Evolutionary conservation across 1,139 yeast species (phyloP).

Genomic region (Candida buenavistaensis): DNA sequence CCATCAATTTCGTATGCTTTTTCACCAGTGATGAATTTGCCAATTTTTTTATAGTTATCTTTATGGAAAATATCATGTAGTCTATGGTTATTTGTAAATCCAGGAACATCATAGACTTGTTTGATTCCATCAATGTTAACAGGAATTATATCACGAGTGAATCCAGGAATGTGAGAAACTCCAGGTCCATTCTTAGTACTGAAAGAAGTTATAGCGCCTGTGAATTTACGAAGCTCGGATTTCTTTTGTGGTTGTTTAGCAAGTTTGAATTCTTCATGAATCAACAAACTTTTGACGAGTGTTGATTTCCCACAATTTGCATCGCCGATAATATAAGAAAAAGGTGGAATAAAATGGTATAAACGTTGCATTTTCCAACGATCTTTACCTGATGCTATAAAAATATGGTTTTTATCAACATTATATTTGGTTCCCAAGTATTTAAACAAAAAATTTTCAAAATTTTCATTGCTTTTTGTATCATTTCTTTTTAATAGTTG

Average conservation of each 20-base stretch:
- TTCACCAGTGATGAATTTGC: conserved; percentile 38
- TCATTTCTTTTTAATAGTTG: too few species aligned
- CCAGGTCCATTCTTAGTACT: conserved; percentile 42
- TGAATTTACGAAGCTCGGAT: conserved; percentile 10
- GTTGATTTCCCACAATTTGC: conserved; percentile 80
- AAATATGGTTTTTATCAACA: conserved; percentile 46
- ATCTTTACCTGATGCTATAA: conserved; percentile 48
- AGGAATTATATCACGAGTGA: conserved; percentile 49
- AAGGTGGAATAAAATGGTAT: conserved; percentile 33
- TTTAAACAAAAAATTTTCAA: conserved; percentile 44
- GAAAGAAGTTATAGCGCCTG: too few species aligned
- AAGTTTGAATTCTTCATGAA: conserved; percentile 15
- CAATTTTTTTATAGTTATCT: conserved; percentile 29
- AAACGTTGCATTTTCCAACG: conserved; percentile 53
- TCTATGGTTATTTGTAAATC: conserved; percentile 33
- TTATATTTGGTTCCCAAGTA: conserved; percentile 40
- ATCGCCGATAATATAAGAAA: conserved; percentile 63
- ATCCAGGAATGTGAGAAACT: conserved; percentile 54
- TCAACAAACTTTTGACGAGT: conserved; percentile 51
- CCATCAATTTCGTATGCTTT: conserved; percentile 33
- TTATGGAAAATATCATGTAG: conserved; percentile 31
- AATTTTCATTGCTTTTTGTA: too few species aligned
- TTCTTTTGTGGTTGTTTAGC: too few species aligned
- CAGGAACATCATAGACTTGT: conserved; percentile 57
- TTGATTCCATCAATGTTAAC: conserved; percentile 29